These are phyloP conservation scores for Wickerhamomyces tratensis DNA, from an alignment of 805 yeast species.

Conservation along the genomic window DNA sequence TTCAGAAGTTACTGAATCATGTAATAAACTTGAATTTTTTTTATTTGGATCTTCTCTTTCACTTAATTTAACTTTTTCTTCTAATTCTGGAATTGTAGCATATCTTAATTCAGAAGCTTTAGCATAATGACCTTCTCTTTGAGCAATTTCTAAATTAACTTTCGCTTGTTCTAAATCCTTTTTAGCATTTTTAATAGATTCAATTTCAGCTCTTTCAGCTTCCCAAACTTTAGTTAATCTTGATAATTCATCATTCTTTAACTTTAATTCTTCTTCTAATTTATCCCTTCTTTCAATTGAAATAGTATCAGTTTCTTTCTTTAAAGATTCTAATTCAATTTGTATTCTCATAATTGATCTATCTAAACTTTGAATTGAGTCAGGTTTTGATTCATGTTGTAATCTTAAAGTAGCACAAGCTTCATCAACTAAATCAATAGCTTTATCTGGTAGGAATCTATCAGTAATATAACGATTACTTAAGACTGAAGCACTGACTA, in stretches of 20 bases:
- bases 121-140: slow-evolving; percentile 79
- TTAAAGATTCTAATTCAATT: slow-evolving; percentile 87
- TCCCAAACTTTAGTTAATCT: slow-evolving; percentile 85
- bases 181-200: slow-evolving; percentile 69
- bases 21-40: slow-evolving; percentile 37
- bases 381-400: slow-evolving; percentile 97
- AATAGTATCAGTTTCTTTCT: slow-evolving; percentile 84
- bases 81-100: slow-evolving; percentile 74
- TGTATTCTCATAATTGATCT: slow-evolving; percentile 87
- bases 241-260: slow-evolving; percentile 53
- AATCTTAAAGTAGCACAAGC: slow-evolving; percentile 91
- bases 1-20: slow-evolving; percentile 89
- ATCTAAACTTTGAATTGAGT: slow-evolving; percentile 82
- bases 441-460: slow-evolving; percentile 89
- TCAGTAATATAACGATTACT: slow-evolving; percentile 88
- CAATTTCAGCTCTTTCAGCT: slow-evolving; percentile 66
- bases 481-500: slow-evolving; percentile 88
- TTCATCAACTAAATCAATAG: slow-evolving; percentile 93
- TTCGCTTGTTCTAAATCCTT: slow-evolving; percentile 77
- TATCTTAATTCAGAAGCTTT: slow-evolving; percentile 86
- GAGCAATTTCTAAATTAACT: slow-evolving; percentile 72
- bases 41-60: slow-evolving; percentile 30
- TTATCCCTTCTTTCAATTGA: slow-evolving; percentile 72
- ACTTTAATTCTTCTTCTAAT: slow-evolving; percentile 55
- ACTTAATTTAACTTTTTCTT: slow-evolving; percentile 42